Evolutionary conservation across 2,329 filamentous ascomycete genomes (phyloP), one percentile per base, ranked within the genome.

Genomic region (Botryosphaeria dothidea): DNA sequence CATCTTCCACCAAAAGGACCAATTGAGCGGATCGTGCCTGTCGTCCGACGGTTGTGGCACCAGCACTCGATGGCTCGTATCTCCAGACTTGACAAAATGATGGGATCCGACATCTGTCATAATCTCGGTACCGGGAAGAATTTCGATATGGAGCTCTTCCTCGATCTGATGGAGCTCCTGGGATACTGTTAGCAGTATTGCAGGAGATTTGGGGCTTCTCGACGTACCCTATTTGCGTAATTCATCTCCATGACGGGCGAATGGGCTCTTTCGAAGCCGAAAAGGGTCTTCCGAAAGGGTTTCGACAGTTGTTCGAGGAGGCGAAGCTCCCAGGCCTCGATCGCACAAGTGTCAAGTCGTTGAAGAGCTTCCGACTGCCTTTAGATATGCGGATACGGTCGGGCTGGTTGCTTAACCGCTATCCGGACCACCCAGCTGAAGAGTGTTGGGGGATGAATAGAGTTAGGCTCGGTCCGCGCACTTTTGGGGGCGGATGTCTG

Each of bases 21-120:
- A 84, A 66, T 85, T 85, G 49, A 80, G 67, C 4, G 78, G 77
- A 65, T 78, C 74, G 54, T 78, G 79, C 17, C 76, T 76, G 66
- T 79, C 71, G 43, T 65, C 57, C 8, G 34, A 54, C 6, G 64
- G 64, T 38, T 62, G 56, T 34, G 64, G 64, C 3, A 62, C 45
- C 8, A 65, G 17, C 5, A 65, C 52, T 5, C 52, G 63, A 54
- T 58, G 52, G 17, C 21, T 54, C 1, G 29, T 36, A n/a, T 63
- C 61, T 38, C 61, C 49, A 13, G 61, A 63, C 36, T 88, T 89
- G 70, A 89, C 85, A 70, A 90, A 90, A 73, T 89, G 87, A 74
- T 88, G 85, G 1, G 79, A 78, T 21, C 85, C 86, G 41, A 89
- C 82, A 79, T 90, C 84, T 8, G 80, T 75, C 85, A 87, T 87